Evolutionary conservation across 495 filamentous ascomycete species (phyloP).

Genomic region (Aspergillus kassunensis): DNA sequence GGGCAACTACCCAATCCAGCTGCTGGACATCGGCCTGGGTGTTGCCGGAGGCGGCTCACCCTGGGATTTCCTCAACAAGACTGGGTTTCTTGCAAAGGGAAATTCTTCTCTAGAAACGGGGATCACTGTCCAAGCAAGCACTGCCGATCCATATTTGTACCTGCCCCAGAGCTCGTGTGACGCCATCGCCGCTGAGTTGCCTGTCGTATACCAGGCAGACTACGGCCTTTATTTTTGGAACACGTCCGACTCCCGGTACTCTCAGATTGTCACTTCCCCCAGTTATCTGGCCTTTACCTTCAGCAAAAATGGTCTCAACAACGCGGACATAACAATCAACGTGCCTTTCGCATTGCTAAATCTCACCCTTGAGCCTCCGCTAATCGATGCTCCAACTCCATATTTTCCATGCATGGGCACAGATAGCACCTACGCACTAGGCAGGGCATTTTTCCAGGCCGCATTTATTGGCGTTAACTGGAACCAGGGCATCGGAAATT

Average conservation of each 20-base stretch:
- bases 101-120: constrained; percentile 26
- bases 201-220: constrained; percentile 35
- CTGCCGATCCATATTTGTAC: constrained; percentile 45
- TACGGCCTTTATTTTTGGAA: constrained; percentile 52
- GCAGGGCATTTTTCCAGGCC: constrained; percentile 55
- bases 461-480: constrained; percentile 53
- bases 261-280: constrained; percentile 41
- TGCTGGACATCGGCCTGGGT: constrained; percentile 41
- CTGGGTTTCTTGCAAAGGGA: constrained; percentile 27
- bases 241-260: constrained; percentile 34
- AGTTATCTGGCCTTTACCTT: constrained; percentile 51
- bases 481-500: constrained; percentile 30
- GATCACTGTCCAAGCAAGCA: constrained; percentile 28
- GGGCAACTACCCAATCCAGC: constrained; percentile 24
- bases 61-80: constrained; percentile 30
- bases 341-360: constrained; percentile 52
- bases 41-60: constrained; percentile 41
- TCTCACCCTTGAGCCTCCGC: constrained; percentile 46
- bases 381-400: constrained; percentile 35
- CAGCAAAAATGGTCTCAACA: constrained; percentile 20
- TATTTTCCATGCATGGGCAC: constrained; percentile 53
- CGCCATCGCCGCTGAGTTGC: constrained; percentile 42
- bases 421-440: constrained; percentile 32
- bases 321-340: constrained; percentile 43
- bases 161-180: constrained; percentile 49